phyloP scores from a whole-genome alignment of 257 asterid genomes.

The Capsicum chinense region DNA sequence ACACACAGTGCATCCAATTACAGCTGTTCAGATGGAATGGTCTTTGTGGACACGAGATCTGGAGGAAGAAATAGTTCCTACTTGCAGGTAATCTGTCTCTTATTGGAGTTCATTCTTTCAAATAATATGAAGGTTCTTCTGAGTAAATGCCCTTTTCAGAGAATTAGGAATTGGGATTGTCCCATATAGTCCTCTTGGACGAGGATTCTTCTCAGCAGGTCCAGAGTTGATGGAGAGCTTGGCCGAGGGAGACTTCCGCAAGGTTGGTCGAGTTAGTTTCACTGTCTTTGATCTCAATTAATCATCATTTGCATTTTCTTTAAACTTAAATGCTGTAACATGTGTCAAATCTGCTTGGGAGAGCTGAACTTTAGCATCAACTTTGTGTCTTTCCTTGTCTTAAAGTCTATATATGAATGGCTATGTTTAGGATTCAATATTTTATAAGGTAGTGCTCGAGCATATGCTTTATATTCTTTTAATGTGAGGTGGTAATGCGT shows the following conservation, averaged over 20 bases:
- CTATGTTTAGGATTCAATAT: not conserved
- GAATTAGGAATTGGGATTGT: slow-evolving; percentile 47
- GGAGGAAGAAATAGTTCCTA: slow-evolving; percentile 41
- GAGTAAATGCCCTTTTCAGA: slow-evolving; percentile 20
- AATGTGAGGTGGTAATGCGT: not conserved
- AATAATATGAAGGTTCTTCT: not conserved
- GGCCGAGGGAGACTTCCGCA: slow-evolving; percentile 36
- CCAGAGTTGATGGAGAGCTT: slow-evolving; percentile 38
- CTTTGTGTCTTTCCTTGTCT: not conserved
- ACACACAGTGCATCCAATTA: slow-evolving; percentile 44
- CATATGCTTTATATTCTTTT: not conserved
- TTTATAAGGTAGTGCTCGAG: not conserved
- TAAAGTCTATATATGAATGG: not conserved
- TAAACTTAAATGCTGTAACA: not conserved
- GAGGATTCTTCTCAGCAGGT: slow-evolving; percentile 45
- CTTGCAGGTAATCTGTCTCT: slow-evolving; percentile 39
- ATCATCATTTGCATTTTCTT: not conserved
- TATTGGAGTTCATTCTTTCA: not conserved
- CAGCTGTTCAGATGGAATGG: slow-evolving; percentile 48
- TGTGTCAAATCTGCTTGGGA: not conserved
- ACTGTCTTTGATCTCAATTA: not conserved
- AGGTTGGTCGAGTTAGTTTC: slow-evolving; percentile 32
- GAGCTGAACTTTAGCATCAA: not conserved
- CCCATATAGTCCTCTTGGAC: slow-evolving; percentile 49
- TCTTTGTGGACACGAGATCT: slow-evolving; percentile 44